Evolutionary conservation across 257 asterid genomes (phyloP).

Genomic region (Linderniella brevidens): DNA sequence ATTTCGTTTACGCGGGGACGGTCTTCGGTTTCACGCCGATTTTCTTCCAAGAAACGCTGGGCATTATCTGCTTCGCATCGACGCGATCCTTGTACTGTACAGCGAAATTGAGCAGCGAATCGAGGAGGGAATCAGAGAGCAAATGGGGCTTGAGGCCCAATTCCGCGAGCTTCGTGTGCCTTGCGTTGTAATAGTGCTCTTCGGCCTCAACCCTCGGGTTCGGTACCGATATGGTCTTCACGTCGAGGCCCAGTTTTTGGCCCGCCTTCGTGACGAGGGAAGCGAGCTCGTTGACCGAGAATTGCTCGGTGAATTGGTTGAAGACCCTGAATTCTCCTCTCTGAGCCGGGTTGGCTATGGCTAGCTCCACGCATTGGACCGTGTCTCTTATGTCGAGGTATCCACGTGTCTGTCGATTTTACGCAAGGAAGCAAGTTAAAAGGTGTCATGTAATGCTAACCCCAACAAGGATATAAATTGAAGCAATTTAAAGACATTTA

Average conservation of each 20-base stretch:
- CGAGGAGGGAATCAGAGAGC: slow-evolving; percentile 85
- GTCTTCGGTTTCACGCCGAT: slow-evolving; percentile 71
- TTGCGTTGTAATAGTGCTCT: slow-evolving; percentile 92
- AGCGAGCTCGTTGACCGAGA: slow-evolving; percentile 88
- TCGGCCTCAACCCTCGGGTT: slow-evolving; percentile 97
- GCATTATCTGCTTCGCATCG: slow-evolving; percentile 68
- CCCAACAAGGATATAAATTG: too few species aligned
- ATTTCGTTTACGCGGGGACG: slow-evolving; percentile 29
- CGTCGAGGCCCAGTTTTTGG: slow-evolving; percentile 68
- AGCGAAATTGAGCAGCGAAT: slow-evolving; percentile 75
- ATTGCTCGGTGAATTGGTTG: slow-evolving; percentile 90
- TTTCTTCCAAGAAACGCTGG: slow-evolving; percentile 84
- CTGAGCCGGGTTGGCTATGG: slow-evolving; percentile 86
- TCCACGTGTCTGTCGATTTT: slow-evolving; percentile 62
- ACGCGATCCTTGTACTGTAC: slow-evolving; percentile 36
- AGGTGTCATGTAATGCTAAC: neutral
- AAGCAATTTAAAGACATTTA: too few species aligned
- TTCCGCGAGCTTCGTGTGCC: slow-evolving; percentile 77
- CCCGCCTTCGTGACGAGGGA: slow-evolving; percentile 80
- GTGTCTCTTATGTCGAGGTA: slow-evolving; percentile 93
- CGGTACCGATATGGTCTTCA: slow-evolving; percentile 52
- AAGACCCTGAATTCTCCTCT: slow-evolving; percentile 83
- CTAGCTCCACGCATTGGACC: slow-evolving; percentile 87
- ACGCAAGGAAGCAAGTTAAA: slow-evolving; percentile 5
- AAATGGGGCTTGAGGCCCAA: slow-evolving; percentile 84